Evolutionary conservation across 2,329 filamentous ascomycete genomes (phyloP), one percentile per base, ranked within the genome.

Genomic region (Colletotrichum somersetense): DNA sequence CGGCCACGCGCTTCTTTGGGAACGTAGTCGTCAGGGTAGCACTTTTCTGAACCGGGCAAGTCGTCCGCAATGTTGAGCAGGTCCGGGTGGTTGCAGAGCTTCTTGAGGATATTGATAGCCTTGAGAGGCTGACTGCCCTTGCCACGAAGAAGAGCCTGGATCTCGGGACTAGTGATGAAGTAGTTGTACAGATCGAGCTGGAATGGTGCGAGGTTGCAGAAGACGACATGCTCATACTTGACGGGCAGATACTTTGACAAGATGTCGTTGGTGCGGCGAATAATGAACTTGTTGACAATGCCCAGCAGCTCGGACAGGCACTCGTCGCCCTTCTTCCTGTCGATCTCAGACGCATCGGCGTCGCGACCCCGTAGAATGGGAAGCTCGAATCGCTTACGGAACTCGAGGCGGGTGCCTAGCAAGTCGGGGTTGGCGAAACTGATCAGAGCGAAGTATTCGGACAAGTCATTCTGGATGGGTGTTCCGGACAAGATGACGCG

Each of bases 221-320:
- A 99, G 1, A 99, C 96, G 40, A 99, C 96, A 80, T 99, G 96
- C 82, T 99, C 96, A 82, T 99, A 99, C 85, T 99, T 99, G 85
- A 98, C 91, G 0, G 96, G 96, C 71, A 99, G 84, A 79, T 99
- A 99, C 81, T 99, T 99, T 63, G 96, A 98, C 33, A 99, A 84
- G 73, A 99, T 97, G 79, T 99, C 96, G 87, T 99, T 99, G 5
- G 96, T 98, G 70, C 96, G 91, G 72, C 96, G 92, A 77, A 99
- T 99, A 80, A 99, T 97, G 83, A 99, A 99, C 78, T 97, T 98
- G 84, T 98, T 99, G 79, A 99, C 96, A 56, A 97, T 85, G 2
- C 86, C 86, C 3, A 97, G 89, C 18, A 99, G 88, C 77, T 97
- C 96, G 5, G 87, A 86, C 26, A 97, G 89, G 64, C 95, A 91